Evolutionary conservation across 768 basidiomycete species (phyloP).

Genomic region (Tulasnella sp.): DNA sequence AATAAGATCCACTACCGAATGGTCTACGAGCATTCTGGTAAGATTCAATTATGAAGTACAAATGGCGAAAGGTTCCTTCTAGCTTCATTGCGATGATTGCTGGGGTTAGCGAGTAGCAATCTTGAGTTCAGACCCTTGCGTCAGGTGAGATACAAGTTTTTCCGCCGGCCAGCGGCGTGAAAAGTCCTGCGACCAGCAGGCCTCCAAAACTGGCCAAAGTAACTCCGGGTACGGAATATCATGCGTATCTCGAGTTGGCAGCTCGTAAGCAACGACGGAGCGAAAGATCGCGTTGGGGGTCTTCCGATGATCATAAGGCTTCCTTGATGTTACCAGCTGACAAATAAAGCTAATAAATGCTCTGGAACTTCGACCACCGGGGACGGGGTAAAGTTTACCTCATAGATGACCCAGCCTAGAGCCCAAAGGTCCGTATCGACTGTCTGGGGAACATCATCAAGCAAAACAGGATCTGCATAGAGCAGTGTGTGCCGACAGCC

Average conservation of each 20-base stretch:
- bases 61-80: too few relatives aligned
- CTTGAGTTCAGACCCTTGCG: neutral
- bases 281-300: neutral
- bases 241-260: neutral
- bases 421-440: neutral
- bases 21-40: too few relatives aligned
- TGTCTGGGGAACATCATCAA: neutral
- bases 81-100: too few relatives aligned
- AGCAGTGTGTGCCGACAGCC: neutral
- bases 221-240: neutral
- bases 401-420: neutral
- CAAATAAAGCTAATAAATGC: neutral
- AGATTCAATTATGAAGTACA: too few relatives aligned
- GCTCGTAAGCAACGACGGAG: neutral
- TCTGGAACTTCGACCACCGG: neutral
- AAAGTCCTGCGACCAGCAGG: neutral
- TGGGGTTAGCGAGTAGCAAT: too few relatives aligned
- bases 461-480: constrained; percentile 1
- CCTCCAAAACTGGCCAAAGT: neutral
- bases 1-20: too few relatives aligned
- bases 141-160: neutral
- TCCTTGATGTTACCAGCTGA: neutral
- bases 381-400: neutral
- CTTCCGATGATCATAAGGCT: neutral
- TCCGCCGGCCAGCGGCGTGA: neutral